phyloP scores from a whole-genome alignment of 768 basidiomycete genomes.

The Phylloporus scabripes region DNA sequence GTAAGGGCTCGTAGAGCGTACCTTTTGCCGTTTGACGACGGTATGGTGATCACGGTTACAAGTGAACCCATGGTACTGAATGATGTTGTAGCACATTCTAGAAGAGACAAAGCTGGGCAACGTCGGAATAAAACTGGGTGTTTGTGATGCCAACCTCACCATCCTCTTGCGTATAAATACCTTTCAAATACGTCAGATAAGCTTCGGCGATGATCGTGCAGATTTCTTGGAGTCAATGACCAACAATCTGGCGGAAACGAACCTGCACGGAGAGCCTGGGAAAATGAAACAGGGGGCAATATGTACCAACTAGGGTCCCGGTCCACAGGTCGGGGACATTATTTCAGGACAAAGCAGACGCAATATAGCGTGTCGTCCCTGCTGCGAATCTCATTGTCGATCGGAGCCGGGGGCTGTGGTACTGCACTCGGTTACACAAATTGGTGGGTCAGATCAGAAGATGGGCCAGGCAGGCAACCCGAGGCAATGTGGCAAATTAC shows the following conservation, averaged over 20 bases:
- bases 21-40: constrained; percentile 31
- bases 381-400: constrained; percentile 4
- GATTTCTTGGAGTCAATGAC: constrained; percentile 1
- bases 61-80: constrained; percentile 28
- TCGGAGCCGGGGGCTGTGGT: constrained; percentile 6
- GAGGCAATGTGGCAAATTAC: background rate
- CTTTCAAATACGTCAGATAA: background rate
- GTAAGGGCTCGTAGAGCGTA: constrained; percentile 12
- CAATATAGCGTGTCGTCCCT: constrained; percentile 7
- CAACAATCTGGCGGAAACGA: constrained; percentile 1
- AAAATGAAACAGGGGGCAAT: constrained; percentile 15
- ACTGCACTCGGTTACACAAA: background rate
- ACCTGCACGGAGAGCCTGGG: constrained; percentile 11
- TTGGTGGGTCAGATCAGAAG: constrained; percentile 1
- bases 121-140: constrained; percentile 3
- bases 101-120: background rate
- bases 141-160: background rate
- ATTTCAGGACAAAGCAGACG: constrained; percentile 3
- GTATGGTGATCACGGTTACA: constrained; percentile 33
- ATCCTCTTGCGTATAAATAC: constrained; percentile 21
- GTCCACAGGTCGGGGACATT: constrained; percentile 2
- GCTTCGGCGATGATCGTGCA: constrained; percentile 5
- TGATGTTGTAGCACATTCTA: constrained; percentile 33
- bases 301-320: constrained; percentile 7
- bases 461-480: background rate